Conservation (phyloP, 768 basidiomycete genomes). For the Boletus reticulatus region DNA sequence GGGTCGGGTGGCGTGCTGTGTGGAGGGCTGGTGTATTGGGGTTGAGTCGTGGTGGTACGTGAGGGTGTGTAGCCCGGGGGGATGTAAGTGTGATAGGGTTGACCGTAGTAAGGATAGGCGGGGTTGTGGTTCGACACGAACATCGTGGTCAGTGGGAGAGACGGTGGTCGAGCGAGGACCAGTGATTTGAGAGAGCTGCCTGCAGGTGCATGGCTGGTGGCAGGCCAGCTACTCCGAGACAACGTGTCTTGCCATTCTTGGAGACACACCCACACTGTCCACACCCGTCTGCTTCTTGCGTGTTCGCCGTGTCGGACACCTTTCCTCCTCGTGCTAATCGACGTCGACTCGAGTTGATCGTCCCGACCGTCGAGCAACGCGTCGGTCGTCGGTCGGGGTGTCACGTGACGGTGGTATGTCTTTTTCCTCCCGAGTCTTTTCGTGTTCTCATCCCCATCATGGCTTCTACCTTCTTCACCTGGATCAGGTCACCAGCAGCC, state of each 20-base stretch:
- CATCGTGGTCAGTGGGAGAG: slow-evolving; percentile 19
- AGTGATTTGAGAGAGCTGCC: slow-evolving; percentile 12
- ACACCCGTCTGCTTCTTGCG: not conserved
- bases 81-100: slow-evolving; percentile 39
- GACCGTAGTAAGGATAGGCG: slow-evolving; percentile 46
- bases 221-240: slow-evolving; percentile 9
- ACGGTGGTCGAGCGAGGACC: not conserved
- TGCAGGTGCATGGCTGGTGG: slow-evolving; percentile 23
- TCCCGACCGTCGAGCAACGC: not conserved
- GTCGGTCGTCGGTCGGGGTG: not conserved
- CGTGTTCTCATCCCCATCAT: slow-evolving; percentile 36
- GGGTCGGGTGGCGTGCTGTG: slow-evolving; percentile 31
- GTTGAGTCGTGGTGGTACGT: slow-evolving; percentile 14
- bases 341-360: not conserved
- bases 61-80: slow-evolving; percentile 27
- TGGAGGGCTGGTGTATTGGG: slow-evolving; percentile 28
- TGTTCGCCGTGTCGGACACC: not conserved
- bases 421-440: not conserved
- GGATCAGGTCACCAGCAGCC: slow-evolving; percentile 89
- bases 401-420: slow-evolving; percentile 13
- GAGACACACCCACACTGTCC: slow-evolving; percentile 1
- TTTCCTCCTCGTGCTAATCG: not conserved
- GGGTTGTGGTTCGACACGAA: slow-evolving; percentile 39
- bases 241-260: slow-evolving; percentile 38
- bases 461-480: slow-evolving; percentile 84